Percentiles rank a stretch among this genome's conserved stretches.
Conservation (phyloP, 805 yeast species). For the Starmerella floris region DNA sequence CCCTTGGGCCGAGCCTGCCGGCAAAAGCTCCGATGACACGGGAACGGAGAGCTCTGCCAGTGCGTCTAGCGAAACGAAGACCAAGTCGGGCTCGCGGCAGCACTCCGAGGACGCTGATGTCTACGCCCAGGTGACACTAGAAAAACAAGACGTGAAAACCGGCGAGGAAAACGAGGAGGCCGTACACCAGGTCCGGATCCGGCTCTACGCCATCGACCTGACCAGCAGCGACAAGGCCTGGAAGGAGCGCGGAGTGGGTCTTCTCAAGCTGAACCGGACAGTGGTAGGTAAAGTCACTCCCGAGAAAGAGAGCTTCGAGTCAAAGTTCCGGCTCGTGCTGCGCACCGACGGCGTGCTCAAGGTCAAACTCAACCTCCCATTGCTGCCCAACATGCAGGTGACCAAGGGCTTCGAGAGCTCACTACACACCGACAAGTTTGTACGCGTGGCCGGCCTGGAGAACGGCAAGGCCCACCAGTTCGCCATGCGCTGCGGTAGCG, state of each 20-base stretch:
- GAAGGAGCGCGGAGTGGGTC: conserved; percentile 92
- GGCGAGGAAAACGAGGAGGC: conserved; percentile 84
- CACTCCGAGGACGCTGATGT: conserved; percentile 14
- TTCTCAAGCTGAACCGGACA: conserved; percentile 56
- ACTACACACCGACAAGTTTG: conserved; percentile 65
- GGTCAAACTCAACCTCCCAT: conserved; percentile 65
- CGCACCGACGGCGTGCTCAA: conserved; percentile 75
- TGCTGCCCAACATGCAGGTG: conserved; percentile 48
- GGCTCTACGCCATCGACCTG: conserved; percentile 50
- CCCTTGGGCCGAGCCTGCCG: conserved; percentile 3
- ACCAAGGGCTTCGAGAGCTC: conserved; percentile 79
- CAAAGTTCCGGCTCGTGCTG: conserved; percentile 65
- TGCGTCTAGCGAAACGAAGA: neutral
- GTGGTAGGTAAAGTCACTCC: neutral
- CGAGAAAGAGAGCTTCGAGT: conserved; percentile 15
- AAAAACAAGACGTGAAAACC: conserved; percentile 40
- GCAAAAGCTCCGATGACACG: neutral
- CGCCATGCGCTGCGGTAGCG: conserved; percentile 58
- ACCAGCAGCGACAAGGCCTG: conserved; percentile 68
- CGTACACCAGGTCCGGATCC: conserved; percentile 56
- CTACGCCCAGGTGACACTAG: conserved; percentile 27
- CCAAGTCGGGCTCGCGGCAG: neutral
- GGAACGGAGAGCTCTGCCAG: neutral
- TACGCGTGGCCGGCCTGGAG: conserved; percentile 58
- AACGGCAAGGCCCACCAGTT: conserved; percentile 63